Evolutionary conservation across 176 grass and related monocot species (phyloP).

Genomic region (Triticum urartu): DNA sequence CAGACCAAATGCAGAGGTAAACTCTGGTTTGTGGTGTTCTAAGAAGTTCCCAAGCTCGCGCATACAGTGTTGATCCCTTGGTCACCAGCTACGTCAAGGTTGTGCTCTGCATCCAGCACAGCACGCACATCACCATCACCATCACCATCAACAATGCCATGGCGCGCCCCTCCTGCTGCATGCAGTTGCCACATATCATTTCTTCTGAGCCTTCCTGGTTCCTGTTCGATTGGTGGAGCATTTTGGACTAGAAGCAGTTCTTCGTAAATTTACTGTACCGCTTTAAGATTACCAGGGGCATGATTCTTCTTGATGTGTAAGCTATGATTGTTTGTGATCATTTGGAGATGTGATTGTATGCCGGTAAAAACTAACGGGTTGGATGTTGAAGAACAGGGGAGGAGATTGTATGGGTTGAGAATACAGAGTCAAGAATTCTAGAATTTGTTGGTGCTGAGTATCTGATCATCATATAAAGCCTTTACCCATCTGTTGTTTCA

Average conservation of each 20-base stretch:
- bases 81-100: not conserved
- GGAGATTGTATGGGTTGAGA: not conserved
- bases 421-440: not conserved
- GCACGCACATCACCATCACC: not conserved
- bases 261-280: not conserved
- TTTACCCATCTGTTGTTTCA: too few relatives aligned
- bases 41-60: not conserved
- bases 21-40: conserved; percentile 5
- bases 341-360: not conserved
- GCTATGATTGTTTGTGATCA: not conserved
- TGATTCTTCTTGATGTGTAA: not conserved
- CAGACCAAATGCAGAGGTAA: not conserved
- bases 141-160: not conserved
- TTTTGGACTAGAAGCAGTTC: not conserved
- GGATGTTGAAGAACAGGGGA: not conserved
- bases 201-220: not conserved
- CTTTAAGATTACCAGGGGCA: not conserved
- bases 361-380: not conserved
- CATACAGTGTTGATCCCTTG: not conserved
- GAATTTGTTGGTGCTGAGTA: not conserved
- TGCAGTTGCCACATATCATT: not conserved
- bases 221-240: not conserved
- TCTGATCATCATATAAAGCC: not conserved
- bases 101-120: not conserved
- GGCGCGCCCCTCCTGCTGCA: not conserved